Evolutionary conservation across 2,329 filamentous ascomycete genomes (phyloP), one percentile per base, ranked within the genome.

Genomic region (Pseudocercospora macadamiae): DNA sequence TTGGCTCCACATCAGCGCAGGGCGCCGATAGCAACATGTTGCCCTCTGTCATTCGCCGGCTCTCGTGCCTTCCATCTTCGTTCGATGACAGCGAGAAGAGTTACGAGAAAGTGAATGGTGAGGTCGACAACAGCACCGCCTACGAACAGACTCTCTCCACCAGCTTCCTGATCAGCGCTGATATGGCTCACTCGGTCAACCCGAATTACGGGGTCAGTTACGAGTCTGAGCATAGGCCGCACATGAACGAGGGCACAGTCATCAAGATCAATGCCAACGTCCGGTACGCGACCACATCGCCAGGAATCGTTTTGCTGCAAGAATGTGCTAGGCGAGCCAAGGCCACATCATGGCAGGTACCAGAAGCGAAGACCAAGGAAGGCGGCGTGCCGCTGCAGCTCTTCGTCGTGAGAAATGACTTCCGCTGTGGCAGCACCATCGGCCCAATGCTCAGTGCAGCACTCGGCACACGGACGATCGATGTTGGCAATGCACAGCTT

Each of bases 181-280:
- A 99, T 74, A 97, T 99, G 95, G 93, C 95, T 1, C 95, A 99
- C 79, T 89, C 89, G 4, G 88, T 99, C 12, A 91, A 99, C 76
- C 95, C 95, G 57, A 99, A 99, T 80, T 99, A 97, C 74, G 83
- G 87, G 3, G 86, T 79, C 67, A 97, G 97, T 77, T 96, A 97
- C 77, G 95, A 99, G 79, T 77, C 86, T 32, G 89, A 91, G 68
- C 95, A 99, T 78, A 86, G 90, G 65, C 95, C 95, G 4, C 88
- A 93, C 76, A 96, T 99, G 84, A 99, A 99, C 83, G 90, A 91
- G 75, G 95, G 95, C 52, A 91, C 91, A 3, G 93, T 97, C 45
- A 92, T 99, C 81, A 99, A 99, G 80, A 84, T 99, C 81, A 99
- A 99, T 73, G 95, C 95, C 63, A 99, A 97, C 75, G 91, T 95